phyloP scores from a whole-genome alignment of 176 grass and related monocot species.

The Triticum turgidum region DNA sequence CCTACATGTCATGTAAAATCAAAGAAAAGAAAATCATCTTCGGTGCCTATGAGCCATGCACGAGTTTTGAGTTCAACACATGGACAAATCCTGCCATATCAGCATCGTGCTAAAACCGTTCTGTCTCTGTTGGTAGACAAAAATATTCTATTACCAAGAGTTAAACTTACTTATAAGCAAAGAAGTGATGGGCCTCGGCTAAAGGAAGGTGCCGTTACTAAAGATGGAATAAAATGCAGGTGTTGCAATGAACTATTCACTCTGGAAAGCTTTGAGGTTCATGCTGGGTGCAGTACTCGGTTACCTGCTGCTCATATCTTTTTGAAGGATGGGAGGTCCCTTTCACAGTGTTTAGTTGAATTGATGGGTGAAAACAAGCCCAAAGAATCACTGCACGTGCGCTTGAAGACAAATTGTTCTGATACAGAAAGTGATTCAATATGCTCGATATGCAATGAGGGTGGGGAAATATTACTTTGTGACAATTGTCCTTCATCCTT shows the following conservation, averaged over 20 bases:
- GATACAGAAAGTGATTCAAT: constrained; percentile 58
- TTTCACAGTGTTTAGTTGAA: constrained; percentile 62
- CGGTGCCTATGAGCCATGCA: constrained; percentile 4
- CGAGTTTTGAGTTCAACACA: constrained; percentile 29
- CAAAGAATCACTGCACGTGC: constrained; percentile 16
- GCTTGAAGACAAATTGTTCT: constrained; percentile 50
- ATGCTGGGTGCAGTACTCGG: constrained; percentile 47
- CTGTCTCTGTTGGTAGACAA: constrained; percentile 65
- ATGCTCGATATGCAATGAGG: constrained; percentile 70
- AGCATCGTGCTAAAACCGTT: constrained; percentile 43
- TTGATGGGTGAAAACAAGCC: constrained; percentile 49
- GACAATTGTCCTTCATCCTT: constrained; percentile 69
- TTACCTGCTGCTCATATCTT: constrained; percentile 53
- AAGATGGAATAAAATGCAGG: constrained; percentile 63
- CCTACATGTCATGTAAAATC: constrained; percentile 32
- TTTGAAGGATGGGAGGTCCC: constrained; percentile 71
- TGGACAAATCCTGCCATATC: constrained; percentile 6
- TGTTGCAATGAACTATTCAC: constrained; percentile 65
- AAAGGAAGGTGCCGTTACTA: constrained; percentile 56
- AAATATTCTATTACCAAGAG: constrained; percentile 53
- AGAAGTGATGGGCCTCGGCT: constrained; percentile 22
- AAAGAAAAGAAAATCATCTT: constrained; percentile 49
- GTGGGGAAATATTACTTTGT: constrained; percentile 65
- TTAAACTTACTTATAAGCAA: constrained; percentile 49
- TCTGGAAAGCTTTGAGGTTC: constrained; percentile 56